Base-by-base conservation (phyloP, 2,329 filamentous ascomycete species). In the Clarireedia paspali region DNA sequence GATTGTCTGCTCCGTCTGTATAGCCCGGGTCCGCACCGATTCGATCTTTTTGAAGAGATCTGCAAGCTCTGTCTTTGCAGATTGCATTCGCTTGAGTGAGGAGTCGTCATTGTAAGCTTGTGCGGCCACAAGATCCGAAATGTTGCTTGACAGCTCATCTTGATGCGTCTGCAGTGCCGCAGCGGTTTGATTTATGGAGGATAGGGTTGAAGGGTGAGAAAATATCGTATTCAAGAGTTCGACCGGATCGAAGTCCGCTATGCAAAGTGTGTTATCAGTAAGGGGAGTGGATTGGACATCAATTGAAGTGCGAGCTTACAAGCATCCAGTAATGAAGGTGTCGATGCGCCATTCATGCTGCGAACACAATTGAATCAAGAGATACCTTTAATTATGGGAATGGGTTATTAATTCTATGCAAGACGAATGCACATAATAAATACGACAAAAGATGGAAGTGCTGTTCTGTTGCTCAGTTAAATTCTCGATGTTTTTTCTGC, bases 1-100 rank as follows among this genome's bases (percentile, higher is more conserved):
- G 69, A 99, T 99, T 63, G 91, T 88, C 70, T 91, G 87, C 73
- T 99, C 94, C 20, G 94, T 97, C 76, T 91, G 85, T 65, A 95
- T 82, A 39, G 94, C 94, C 52, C 92, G 84, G 65, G 87, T 86
- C 55, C 91, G 88, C 55, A 99, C 92, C 62, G 85, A 88, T 71
- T 97, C 92, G 70, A 99, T 96, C 74, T 95, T 95, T 66, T 85
- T 84, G 77, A 99, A 96, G 40, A 99, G 83, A 64, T 88, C 85
- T 17, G 88, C 87, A 60, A 99, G 83, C 74, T 97, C 94, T 56
- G 84, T 81, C 74, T 96, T 92, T 46, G 94, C 91, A 50, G 87
- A 84, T 74, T 95, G 88, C 76, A 99, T 96, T 63, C 91, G 87
- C 73, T 89, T 84, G 60, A 97, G 86, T 70, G 88, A 95, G 64